Evolutionary conservation across 2,329 filamentous ascomycete species (phyloP), one percentile per base, ranked within the genome.

Genomic region (Diaporthe sp.): DNA sequence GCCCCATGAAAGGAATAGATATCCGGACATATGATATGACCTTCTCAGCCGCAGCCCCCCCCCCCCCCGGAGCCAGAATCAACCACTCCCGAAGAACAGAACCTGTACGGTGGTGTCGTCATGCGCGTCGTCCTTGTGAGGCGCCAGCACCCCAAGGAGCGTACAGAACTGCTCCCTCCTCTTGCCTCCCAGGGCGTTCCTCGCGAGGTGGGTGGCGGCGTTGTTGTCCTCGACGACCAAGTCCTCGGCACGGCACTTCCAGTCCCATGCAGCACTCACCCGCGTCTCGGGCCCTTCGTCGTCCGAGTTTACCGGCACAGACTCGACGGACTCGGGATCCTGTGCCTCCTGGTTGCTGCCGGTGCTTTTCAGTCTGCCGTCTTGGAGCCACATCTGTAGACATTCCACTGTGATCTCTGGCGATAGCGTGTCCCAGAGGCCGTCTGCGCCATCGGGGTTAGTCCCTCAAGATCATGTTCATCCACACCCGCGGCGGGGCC

Each of bases 41-140:
- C 12, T 9, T n/a, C 46, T 19, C 13, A 25, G 2, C 31, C 8
- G 31, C 28, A 1, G 13, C 6, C 19, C 44, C 25, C 12, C 28
- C 12, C 25, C 4, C 8, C 17, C 17, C 42, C 5, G 5, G 44
- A 58, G n/a, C 10, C 39, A n/a, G 19, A 12, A 39, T 25, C 28
- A 28, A 8, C 3, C n/a, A 37, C 17, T 19, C 28, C 70, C 91
- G 78, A 95, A 95, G 86, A 97, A 96, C 76, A 96, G 93, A 44
- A 97, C 94, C 84, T 97, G 94, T 22, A 97, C 93, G 0, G 95
- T 97, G 73, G 96, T 88, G 81, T 97, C 95, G 79, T 97, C 95
- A 78, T 94, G 91, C 61, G 84, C 81, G 65, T 82, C 80, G 77
- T 94, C 87, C 53, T 92, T 93, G 78, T 92, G 91, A 0, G 95